Evolutionary conservation across 305 asterid genomes (phyloP), one percentile per base, ranked within the genome.

Genomic region (Fraxinus velutina): DNA sequence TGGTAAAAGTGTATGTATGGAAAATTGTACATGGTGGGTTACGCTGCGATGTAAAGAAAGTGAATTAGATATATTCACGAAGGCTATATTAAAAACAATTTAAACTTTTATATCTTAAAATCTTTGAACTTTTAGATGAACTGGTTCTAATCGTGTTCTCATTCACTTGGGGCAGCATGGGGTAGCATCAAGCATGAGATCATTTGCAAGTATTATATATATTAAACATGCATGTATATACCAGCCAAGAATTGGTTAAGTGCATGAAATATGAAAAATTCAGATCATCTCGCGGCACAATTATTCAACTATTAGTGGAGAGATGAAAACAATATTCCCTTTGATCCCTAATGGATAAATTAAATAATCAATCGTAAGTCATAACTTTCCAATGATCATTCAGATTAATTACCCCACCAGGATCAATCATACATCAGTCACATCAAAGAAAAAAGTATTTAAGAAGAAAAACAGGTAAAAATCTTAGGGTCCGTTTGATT

Each of bases 261-360:
- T n/a, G 9, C 24, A 55, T 55, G 24, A 4, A 55, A 55, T 17
- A 6, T 5, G n/a, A 55, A 52, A 52, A 17, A n/a, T 55, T 33
- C 73, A 52, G 17, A 29, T 81, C 76, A 44, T 68, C 72, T 76
- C 78, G 84, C 84, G 77, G 73, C 84, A 15, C 76, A 44, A 47
- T 32, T 21, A 27, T 37, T 12, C 39, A 37, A 78, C 80, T 62
- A 19, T 62, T 57, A 37, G 60, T 62, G 12, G 70, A 8, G 75
- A 78, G 29, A 71, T 64, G 8, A 55, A 55, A 55, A 17, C 6
- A 55, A 55, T 55, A n/a, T 55, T 5, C 66, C 66, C 66, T 55
- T 55, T 21, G 24, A 55, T 21, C 21, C 66, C 66, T 17, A 55
- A n/a, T 55, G 6, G 66, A 55, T 6, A 55, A 55, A 52, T 42